A percentile compares a stretch with the other conserved stretches of the same genome.
Conservation (phyloP, 164 flowering plant genomes). For the Liriodendron chinense region DNA sequence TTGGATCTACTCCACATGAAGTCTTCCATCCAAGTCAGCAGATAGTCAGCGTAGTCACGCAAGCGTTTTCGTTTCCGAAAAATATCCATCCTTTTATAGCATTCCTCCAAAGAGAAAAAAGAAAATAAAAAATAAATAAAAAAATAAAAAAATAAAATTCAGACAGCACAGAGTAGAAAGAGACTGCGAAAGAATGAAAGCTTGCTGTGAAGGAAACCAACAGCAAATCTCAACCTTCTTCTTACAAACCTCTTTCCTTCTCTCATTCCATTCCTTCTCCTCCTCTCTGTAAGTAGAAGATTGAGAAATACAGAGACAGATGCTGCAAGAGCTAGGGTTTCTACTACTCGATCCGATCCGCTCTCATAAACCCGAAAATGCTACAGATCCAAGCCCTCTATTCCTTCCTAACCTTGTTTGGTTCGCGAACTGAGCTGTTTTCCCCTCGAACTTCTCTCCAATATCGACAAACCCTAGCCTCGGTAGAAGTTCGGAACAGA, state of each 20-base stretch:
- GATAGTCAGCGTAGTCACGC: too few relatives aligned
- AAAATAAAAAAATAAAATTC: not conserved
- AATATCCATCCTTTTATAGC: not conserved
- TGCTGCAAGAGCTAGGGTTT: conserved; percentile 22
- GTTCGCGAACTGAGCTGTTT: not conserved
- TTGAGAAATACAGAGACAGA: conserved; percentile 10
- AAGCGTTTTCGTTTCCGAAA: too few relatives aligned
- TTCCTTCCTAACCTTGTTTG: not conserved
- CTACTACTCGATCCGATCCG: conserved; percentile 10
- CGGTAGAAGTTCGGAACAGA: not conserved
- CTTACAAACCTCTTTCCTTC: not conserved
- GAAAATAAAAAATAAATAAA: not conserved
- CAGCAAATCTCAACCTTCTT: conserved; percentile 19
- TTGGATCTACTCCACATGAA: too few relatives aligned
- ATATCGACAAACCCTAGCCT: not conserved
- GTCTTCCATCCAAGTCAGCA: too few relatives aligned
- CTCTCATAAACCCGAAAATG: conserved; percentile 1
- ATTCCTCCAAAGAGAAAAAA: not conserved
- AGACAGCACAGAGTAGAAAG: not conserved
- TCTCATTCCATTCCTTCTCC: not conserved
- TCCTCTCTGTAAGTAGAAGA: conserved; percentile 4
- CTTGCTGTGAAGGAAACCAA: conserved; percentile 40
- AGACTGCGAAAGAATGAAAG: conserved; percentile 25
- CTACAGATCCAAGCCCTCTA: conserved; percentile 31
- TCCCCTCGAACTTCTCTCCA: not conserved